phyloP scores from a whole-genome alignment of 345 rosid genomes.

The Arabis hirsuta region DNA sequence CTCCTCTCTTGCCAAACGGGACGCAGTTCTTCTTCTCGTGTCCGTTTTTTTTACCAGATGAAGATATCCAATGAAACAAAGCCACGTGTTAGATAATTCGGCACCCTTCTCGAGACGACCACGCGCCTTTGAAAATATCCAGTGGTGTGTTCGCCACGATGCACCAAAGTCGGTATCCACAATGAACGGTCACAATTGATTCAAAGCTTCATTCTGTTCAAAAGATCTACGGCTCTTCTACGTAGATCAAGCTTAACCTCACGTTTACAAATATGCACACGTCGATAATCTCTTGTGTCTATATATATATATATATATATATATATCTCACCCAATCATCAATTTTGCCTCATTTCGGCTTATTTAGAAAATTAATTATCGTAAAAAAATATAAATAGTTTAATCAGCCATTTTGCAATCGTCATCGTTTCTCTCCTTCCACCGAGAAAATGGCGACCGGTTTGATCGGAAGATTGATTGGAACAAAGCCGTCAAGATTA shows the following conservation, averaged over 20 bases:
- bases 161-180: constrained; percentile 9
- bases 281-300: constrained; percentile 26
- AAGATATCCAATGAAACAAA: neutral
- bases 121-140: constrained; percentile 42
- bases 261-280: constrained; percentile 33
- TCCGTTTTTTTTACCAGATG: neutral
- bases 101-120: constrained; percentile 35
- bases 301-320: neutral
- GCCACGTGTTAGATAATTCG: constrained; percentile 18
- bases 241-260: constrained; percentile 40
- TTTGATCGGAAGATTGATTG: constrained; percentile 52
- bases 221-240: constrained; percentile 40
- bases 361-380: neutral
- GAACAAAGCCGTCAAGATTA: constrained; percentile 38
- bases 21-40: neutral
- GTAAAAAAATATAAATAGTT: constrained; percentile 9
- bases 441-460: constrained; percentile 55
- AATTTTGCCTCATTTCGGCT: neutral
- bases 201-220: constrained; percentile 1
- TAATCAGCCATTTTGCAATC: constrained; percentile 14
- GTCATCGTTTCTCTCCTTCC: neutral
- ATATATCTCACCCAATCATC: neutral
- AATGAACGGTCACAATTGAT: constrained; percentile 29
- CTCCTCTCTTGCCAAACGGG: constrained; percentile 12
- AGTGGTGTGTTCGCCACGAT: constrained; percentile 38